Evolutionary conservation across 768 basidiomycete genomes (phyloP).

Genomic region (Auriscalpium orientale): DNA sequence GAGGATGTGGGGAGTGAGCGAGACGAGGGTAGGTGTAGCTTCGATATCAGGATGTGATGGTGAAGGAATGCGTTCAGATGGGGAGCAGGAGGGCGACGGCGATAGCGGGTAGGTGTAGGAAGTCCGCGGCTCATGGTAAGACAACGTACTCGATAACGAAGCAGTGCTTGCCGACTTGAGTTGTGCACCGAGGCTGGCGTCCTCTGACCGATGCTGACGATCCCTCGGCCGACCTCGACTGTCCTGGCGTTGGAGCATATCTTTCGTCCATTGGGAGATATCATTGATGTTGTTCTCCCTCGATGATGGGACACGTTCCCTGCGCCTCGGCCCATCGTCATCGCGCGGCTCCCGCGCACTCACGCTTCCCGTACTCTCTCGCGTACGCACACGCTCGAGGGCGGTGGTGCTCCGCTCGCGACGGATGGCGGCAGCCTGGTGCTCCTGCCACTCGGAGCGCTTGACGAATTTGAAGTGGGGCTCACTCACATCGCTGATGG

Average conservation of each 20-base stretch:
- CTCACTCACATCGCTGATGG: constrained; percentile 49
- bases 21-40: constrained; percentile 1
- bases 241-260: constrained; percentile 35
- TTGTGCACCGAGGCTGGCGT: constrained; percentile 26
- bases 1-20: constrained; percentile 1
- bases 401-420: constrained; percentile 60
- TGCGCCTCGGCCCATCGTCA: constrained; percentile 16
- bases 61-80: neutral
- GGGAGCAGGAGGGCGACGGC: constrained; percentile 28
- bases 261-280: constrained; percentile 51
- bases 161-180: constrained; percentile 23
- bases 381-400: constrained; percentile 48
- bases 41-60: neutral
- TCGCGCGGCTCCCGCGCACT: constrained; percentile 8
- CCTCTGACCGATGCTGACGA: constrained; percentile 29
- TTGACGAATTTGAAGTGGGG: constrained; percentile 77
- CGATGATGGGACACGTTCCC: constrained; percentile 31
- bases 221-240: constrained; percentile 57
- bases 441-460: constrained; percentile 79
- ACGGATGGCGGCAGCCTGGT: constrained; percentile 62
- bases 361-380: constrained; percentile 32
- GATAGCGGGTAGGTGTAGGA: constrained; percentile 18
- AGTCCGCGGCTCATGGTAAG: constrained; percentile 21
- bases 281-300: constrained; percentile 41
- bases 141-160: constrained; percentile 16